These are phyloP conservation scores for Trametes sanguinea DNA, from an alignment of 768 basidiomycete genomes.

Conservation along the genomic window DNA sequence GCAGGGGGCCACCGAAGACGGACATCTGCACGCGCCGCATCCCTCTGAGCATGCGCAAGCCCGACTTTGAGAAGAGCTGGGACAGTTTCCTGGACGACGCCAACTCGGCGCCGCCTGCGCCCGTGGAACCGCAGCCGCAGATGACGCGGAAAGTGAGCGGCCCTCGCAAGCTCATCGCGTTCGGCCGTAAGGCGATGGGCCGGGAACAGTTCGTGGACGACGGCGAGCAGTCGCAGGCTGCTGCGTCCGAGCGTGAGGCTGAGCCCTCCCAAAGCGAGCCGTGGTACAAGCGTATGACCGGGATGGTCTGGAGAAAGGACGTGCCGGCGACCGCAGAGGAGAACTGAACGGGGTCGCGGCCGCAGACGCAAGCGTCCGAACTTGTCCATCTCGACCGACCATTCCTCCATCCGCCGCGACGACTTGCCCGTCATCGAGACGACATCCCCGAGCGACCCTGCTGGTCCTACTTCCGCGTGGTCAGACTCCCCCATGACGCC, in stretches of 20 bases:
- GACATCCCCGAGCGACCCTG: constrained; percentile 25
- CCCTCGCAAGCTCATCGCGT: constrained; percentile 45
- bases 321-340: neutral
- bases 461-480: constrained; percentile 32
- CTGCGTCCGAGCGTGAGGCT: neutral
- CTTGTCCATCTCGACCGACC: constrained; percentile 48
- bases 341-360: constrained; percentile 11
- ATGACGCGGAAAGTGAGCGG: constrained; percentile 27
- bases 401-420: constrained; percentile 34
- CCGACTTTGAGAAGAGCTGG: constrained; percentile 44
- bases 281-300: constrained; percentile 43
- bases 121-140: neutral
- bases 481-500: constrained; percentile 37
- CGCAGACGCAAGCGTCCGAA: constrained; percentile 35
- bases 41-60: constrained; percentile 28
- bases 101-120: constrained; percentile 20
- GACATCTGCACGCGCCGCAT: constrained; percentile 7
- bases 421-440: constrained; percentile 35
- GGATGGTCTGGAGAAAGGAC: constrained; percentile 33
- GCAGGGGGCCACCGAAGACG: neutral
- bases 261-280: constrained; percentile 12
- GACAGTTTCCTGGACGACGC: constrained; percentile 45
- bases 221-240: constrained; percentile 27
- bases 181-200: constrained; percentile 44
- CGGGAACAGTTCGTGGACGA: constrained; percentile 31